These are phyloP conservation scores for Xylariaceae sp. DNA, from an alignment of 2,329 filamentous ascomycete genomes.

Conservation along the genomic window DNA sequence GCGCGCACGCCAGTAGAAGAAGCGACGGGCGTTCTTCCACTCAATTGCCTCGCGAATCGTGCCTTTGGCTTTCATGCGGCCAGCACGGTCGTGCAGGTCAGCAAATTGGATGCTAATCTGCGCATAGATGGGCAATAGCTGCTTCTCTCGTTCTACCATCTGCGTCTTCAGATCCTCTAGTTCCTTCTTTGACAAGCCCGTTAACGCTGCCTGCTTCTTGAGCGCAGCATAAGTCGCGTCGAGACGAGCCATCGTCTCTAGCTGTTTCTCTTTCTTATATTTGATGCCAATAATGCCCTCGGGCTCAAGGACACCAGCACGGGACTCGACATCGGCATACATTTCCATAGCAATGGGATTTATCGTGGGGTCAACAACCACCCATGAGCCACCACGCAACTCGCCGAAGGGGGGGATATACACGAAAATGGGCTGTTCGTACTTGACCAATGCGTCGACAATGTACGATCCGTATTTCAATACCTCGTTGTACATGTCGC, in stretches of 20 bases:
- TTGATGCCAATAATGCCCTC: conserved; percentile 99
- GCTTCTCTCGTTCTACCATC: conserved; percentile 80
- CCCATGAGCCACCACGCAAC: conserved; percentile 98
- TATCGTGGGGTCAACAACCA: conserved; percentile 97
- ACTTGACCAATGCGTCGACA: conserved; percentile 96
- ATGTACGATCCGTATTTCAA: conserved; percentile 99
- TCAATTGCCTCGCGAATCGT: conserved; percentile 78
- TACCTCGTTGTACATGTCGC: conserved; percentile 99
- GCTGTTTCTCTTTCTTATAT: conserved; percentile 94
- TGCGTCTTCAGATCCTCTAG: conserved; percentile 74
- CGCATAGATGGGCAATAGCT: conserved; percentile 84
- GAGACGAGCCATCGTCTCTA: conserved; percentile 93
- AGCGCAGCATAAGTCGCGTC: conserved; percentile 80
- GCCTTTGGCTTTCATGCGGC: conserved; percentile 97
- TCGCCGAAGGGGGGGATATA: conserved; percentile 97
- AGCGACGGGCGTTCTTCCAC: conserved; percentile 86
- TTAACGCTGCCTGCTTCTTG: conserved; percentile 69
- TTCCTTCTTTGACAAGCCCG: conserved; percentile 67
- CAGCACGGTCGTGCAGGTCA: conserved; percentile 92
- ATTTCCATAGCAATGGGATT: conserved; percentile 97
- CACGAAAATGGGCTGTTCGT: conserved; percentile 96
- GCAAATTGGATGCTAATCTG: conserved; percentile 97
- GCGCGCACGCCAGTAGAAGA: conserved; percentile 99
- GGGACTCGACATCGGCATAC: conserved; percentile 94
- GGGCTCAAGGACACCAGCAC: conserved; percentile 94